Percentiles rank a stretch among this genome's conserved stretches.
Conservation (phyloP, 257 asterid species). For the Penstemon newberryi region DNA sequence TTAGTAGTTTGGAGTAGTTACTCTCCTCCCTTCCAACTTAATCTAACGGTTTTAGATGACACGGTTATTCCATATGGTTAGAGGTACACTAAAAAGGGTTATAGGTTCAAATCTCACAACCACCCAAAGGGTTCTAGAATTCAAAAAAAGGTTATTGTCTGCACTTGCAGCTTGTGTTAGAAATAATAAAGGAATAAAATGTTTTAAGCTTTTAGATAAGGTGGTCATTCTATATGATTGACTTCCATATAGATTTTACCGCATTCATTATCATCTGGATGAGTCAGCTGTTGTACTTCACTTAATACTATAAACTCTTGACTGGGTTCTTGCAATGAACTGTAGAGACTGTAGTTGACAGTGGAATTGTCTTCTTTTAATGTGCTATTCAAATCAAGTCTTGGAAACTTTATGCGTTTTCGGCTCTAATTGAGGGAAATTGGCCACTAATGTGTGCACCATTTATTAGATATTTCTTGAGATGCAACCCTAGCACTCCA, state of each 20-base stretch:
- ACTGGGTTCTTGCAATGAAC: neutral
- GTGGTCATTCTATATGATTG: neutral
- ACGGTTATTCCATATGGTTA: too few relatives aligned
- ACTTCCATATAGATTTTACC: neutral
- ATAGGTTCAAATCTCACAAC: too few relatives aligned
- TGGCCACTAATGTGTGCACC: neutral
- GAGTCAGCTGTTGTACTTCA: neutral
- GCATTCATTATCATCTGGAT: neutral
- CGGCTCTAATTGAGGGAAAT: neutral
- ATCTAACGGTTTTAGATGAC: too few relatives aligned
- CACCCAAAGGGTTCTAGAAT: too few relatives aligned
- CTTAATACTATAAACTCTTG: neutral
- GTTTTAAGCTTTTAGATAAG: neutral
- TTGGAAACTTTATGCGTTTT: neutral
- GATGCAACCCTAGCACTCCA: neutral
- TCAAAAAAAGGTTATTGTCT: too few relatives aligned
- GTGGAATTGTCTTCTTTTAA: neutral
- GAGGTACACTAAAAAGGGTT: too few relatives aligned
- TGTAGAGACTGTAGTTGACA: neutral
- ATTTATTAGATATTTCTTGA: slow-evolving; percentile 2
- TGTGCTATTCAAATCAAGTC: neutral
- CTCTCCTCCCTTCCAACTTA: too few relatives aligned
- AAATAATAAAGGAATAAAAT: too few relatives aligned
- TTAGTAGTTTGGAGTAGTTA: too few relatives aligned
- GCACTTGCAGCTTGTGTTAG: too few relatives aligned